Base-by-base conservation (phyloP, 1,139 yeast species). In the Cylindricascospora bacillispora region DNA sequence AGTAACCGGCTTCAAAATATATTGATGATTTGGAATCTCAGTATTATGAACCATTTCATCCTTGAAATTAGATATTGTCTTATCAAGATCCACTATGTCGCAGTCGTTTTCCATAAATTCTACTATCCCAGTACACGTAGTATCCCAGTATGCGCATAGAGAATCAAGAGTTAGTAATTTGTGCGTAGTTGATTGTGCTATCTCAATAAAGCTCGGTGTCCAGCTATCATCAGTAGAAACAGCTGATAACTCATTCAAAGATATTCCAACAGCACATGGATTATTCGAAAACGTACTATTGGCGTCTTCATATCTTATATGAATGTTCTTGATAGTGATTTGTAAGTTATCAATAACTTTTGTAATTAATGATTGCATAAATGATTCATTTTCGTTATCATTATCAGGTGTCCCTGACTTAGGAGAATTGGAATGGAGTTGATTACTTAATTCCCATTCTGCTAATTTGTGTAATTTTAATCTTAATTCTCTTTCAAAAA, bases 261-360 rank as follows among this genome's bases (percentile, higher is more conserved):
- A 78, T 13, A 83, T 44, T 6, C 99, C 99, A 20, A 86, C 58
- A 0, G 95, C 67, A 43, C 82, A 82, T 2, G 95, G 94, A 24
- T 59, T 52, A 38, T 73, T 77, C 0, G 83, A 70, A 43, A 77
- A 70, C 5, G 70, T 64, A 24, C 57, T 51, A 5, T 52, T 54
- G 7, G 70, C 65, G 56, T 92, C 98, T 50, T 92, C 98, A 48
- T 86, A 89, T 35, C 98, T 67, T 12, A 92, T 56, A 54, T 92
- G 98, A 36, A 92, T 89, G 47, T 83, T 83, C 46, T 77, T 80
- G 38, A 92, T 82, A 1, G 93, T 82, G n/a, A 92, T 70, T 52
- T 92, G 99, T 33, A 92, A 60, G 46, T 92, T 92, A 54, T 92
- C 98, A 23, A 89, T 78, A 40, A 89, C 77, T 52, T 89, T 89